Evolutionary conservation across 2,329 filamentous ascomycete genomes (phyloP), one percentile per base, ranked within the genome.

Genomic region (Fusarium nodosum): DNA sequence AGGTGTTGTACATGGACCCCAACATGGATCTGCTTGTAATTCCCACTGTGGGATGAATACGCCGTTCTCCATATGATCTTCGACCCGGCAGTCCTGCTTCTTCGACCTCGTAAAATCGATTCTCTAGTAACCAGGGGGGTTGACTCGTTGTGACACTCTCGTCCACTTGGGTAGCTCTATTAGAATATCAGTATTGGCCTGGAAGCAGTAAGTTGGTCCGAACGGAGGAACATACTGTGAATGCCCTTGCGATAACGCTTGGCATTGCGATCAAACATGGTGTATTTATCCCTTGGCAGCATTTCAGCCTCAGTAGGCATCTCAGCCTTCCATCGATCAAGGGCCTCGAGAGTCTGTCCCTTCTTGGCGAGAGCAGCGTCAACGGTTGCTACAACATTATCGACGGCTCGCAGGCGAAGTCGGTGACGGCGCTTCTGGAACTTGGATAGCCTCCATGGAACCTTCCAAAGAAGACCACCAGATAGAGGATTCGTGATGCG

Each of bases 261-360:
- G 79, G 92, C 94, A 82, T 98, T 97, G 75, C 94, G 90, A 81
- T 97, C 95, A 81, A 98, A 99, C 76, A 99, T 91, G 30, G 93
- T 97, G 83, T 99, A 99, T 83, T 99, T 99, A 83, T 99, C 96
- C 81, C 89, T 91, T 47, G 96, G 91, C 79, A 97, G 79, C 96
- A 99, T 99, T 85, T 98, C 94, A 76, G 89, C 87, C 86, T 99
- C 96, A 28, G 89, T 92, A 24, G 96, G 96, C 96, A 99, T 99
- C 82, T 97, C 93, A 38, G 87, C 86, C 85, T 96, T 97, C 96
- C 96, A 99, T 77, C 90, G 84, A 80, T 97, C 91, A 62, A 99
- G 85, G 56, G 93, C 86, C 82, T 93, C 93, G 47, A 90, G 87
- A 63, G 90, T 87, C 76, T 90, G 85, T 60, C 92, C 90, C 78